A percentile compares a stretch with the other conserved stretches of the same genome.
Conservation (phyloP, 1,139 yeast species). For the Yamadazyma kanchanaburiensis region DNA sequence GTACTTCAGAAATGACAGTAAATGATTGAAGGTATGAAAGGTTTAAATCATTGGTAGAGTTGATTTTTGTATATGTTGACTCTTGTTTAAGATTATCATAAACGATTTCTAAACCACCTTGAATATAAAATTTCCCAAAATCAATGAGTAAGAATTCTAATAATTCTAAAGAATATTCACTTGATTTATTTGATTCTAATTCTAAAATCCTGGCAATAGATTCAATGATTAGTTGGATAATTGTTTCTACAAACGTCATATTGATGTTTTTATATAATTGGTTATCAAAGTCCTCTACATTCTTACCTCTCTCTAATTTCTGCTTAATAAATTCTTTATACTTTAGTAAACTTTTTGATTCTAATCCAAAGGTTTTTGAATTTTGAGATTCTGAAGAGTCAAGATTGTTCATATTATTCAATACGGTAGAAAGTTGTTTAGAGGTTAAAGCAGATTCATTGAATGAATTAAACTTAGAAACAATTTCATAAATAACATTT, state of each 20-base stretch:
- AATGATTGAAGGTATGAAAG: constrained; percentile 45
- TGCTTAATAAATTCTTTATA: constrained; percentile 40
- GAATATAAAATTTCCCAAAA: constrained; percentile 71
- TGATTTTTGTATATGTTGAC: constrained; percentile 18
- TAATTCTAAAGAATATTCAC: constrained; percentile 63
- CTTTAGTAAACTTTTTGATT: constrained; percentile 38
- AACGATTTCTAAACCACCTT: constrained; percentile 71
- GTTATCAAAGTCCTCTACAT: too few relatives aligned
- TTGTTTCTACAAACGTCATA: constrained; percentile 53
- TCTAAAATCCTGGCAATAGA: constrained; percentile 77
- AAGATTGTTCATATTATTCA: constrained; percentile 34
- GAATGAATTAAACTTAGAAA: constrained; percentile 47
- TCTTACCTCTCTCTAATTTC: constrained; percentile 18
- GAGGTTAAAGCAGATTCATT: constrained; percentile 52
- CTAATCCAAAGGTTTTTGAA: constrained; percentile 34
- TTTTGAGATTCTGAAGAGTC: constrained; percentile 25
- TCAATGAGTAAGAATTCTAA: constrained; percentile 67
- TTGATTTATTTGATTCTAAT: constrained; percentile 60
- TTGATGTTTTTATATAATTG: constrained; percentile 32
- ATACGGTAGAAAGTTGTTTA: constrained; percentile 42
- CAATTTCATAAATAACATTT: constrained; percentile 51
- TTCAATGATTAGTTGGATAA: constrained; percentile 74
- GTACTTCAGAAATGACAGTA: constrained; percentile 57
- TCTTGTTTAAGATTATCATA: constrained; percentile 42
- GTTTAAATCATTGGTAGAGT: constrained; percentile 28